These are phyloP conservation scores for Sphaerosporella brunnea DNA, from an alignment of 495 filamentous ascomycete genomes.

Conservation along the genomic window DNA sequence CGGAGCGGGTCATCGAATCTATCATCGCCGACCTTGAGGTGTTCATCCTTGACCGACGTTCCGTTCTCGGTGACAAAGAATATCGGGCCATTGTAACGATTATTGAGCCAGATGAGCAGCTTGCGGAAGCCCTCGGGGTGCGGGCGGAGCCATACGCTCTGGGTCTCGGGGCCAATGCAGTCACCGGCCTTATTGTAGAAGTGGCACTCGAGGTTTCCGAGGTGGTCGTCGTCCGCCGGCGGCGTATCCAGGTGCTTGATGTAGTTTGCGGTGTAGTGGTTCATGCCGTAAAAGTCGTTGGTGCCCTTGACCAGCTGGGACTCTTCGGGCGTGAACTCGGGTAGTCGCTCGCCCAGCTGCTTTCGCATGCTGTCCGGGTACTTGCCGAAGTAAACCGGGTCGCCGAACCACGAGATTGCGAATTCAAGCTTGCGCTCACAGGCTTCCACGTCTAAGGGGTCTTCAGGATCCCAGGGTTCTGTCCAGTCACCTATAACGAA, in stretches of 20 bases:
- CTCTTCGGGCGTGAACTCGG: constrained; percentile 31
- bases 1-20: constrained; percentile 32
- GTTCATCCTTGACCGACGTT: constrained; percentile 33
- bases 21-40: constrained; percentile 21
- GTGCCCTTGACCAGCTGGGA: constrained; percentile 30
- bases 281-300: constrained; percentile 38
- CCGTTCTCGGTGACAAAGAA: constrained; percentile 38
- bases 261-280: constrained; percentile 35
- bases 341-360: constrained; percentile 34
- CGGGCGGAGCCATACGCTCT: constrained; percentile 32
- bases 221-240: constrained; percentile 31
- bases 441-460: constrained; percentile 35
- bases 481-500: constrained; percentile 31
- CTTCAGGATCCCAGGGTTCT: constrained; percentile 37
- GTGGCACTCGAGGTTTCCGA: constrained; percentile 31
- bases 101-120: constrained; percentile 31
- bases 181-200: constrained; percentile 33
- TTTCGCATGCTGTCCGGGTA: constrained; percentile 34
- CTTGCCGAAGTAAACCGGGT: constrained; percentile 33
- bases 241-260: constrained; percentile 29
- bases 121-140: constrained; percentile 31
- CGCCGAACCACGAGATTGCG: constrained; percentile 39
- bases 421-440: constrained; percentile 38
- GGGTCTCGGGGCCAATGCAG: constrained; percentile 32
- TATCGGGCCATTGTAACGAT: constrained; percentile 29